Percentiles rank a stretch among this genome's conserved stretches.
Evolutionary conservation across 192 early-diverging fungal species (phyloP).

Genomic region (Diversispora epigaea): DNA sequence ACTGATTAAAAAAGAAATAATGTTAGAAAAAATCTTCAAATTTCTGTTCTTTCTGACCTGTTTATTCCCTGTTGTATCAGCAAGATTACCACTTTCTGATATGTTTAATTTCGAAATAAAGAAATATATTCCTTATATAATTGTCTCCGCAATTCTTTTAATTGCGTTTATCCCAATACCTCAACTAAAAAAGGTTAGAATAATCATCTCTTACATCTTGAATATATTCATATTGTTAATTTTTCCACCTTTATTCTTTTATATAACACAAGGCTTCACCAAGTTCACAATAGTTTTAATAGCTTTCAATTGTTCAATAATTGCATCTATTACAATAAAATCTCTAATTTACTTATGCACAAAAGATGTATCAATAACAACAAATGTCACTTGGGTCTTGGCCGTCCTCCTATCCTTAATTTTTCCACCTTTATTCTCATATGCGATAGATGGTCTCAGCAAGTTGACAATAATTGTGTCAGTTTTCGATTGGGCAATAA

Average conservation of each 20-base stretch:
- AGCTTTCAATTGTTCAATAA: not conserved
- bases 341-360: not conserved
- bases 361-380: not conserved
- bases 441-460: not conserved
- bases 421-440: too few relatives aligned
- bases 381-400: not conserved
- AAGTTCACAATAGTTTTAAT: not conserved
- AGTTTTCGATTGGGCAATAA: not conserved
- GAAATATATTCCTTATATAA: slow-evolving; percentile 8
- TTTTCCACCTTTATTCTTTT: slow-evolving; percentile 21
- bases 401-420: too few relatives aligned
- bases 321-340: not conserved
- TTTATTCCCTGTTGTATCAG: not conserved
- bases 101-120: slow-evolving; percentile 21
- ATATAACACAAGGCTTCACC: not conserved
- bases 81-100: slow-evolving; percentile 3
- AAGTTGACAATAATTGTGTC: not conserved
- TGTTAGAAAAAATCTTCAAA: not conserved
- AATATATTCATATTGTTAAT: not conserved
- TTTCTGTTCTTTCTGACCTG: not conserved
- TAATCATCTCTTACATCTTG: not conserved
- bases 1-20: not conserved
- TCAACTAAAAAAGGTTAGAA: not conserved
- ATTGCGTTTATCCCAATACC: not conserved
- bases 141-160: slow-evolving; percentile 4